Conservation (phyloP, 2,329 filamentous ascomycete genomes). For the Ceratocystis colombiana region DNA sequence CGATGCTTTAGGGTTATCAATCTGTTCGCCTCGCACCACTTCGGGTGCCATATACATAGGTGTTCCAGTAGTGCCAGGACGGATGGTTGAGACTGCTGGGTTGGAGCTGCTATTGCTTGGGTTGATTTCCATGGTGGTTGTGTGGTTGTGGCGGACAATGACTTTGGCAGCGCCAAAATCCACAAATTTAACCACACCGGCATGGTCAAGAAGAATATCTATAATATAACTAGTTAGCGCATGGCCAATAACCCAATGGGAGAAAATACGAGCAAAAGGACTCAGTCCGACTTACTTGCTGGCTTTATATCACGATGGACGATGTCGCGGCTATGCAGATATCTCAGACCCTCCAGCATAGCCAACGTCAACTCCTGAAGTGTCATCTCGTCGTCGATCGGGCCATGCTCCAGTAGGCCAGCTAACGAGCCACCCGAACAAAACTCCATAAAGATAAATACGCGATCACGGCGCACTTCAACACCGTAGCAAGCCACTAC, state of each 20-base stretch:
- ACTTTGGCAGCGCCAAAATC: constrained; percentile 92
- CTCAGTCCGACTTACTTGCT: constrained; percentile 57
- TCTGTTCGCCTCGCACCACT: constrained; percentile 76
- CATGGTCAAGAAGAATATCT: constrained; percentile 94
- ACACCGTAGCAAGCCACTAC: constrained; percentile 97
- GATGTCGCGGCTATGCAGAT: constrained; percentile 84
- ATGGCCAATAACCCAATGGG: not conserved
- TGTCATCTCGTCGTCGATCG: constrained; percentile 95
- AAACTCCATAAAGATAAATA: constrained; percentile 99
- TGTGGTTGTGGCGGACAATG: constrained; percentile 49
- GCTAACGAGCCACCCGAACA: constrained; percentile 92
- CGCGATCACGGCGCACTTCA: constrained; percentile 93
- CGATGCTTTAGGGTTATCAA: constrained; percentile 63
- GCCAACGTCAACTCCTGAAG: constrained; percentile 95
- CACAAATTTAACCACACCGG: constrained; percentile 97
- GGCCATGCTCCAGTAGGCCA: constrained; percentile 80
- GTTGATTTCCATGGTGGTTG: constrained; percentile 47
- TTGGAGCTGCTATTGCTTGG: constrained; percentile 56
- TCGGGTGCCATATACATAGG: constrained; percentile 99
- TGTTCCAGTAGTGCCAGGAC: constrained; percentile 68
- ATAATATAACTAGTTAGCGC: constrained; percentile 1
- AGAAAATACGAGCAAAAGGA: not conserved
- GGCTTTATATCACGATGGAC: constrained; percentile 97
- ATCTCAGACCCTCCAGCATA: constrained; percentile 84
- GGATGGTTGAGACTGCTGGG: not conserved